A percentile compares a stretch with the other conserved stretches of the same genome.
Evolutionary conservation across 257 asterid genomes (phyloP).

Genomic region (Solanum tarapatanum): DNA sequence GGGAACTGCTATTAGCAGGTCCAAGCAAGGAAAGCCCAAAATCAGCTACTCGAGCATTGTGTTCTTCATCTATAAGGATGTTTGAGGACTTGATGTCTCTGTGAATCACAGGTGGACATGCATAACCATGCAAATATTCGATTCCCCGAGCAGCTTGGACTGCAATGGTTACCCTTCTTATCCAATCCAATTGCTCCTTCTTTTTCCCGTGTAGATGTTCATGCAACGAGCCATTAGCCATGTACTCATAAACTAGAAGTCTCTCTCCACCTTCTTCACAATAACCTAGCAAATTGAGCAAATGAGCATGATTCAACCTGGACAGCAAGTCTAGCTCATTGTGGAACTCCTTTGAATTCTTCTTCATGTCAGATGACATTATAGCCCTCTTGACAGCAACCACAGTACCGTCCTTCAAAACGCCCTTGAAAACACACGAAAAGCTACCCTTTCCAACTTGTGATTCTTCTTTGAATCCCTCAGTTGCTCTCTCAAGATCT

Average conservation of each 20-base stretch:
- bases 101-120: conserved; percentile 94
- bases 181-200: conserved; percentile 69
- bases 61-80: conserved; percentile 87
- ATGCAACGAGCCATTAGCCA: conserved; percentile 88
- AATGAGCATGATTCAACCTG: conserved; percentile 74
- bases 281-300: conserved; percentile 73
- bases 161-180: conserved; percentile 69
- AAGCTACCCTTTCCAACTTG: conserved; percentile 85
- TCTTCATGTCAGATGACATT: conserved; percentile 60
- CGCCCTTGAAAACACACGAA: conserved; percentile 79
- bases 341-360: conserved; percentile 71
- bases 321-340: conserved; percentile 84
- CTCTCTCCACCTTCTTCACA: conserved; percentile 86
- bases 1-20: conserved; percentile 80
- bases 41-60: conserved; percentile 88
- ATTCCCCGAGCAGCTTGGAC: conserved; percentile 95
- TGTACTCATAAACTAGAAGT: conserved; percentile 80
- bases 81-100: conserved; percentile 86
- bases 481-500: conserved; percentile 66
- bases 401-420: conserved; percentile 58
- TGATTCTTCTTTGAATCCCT: conserved; percentile 64
- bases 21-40: conserved; percentile 82
- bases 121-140: conserved; percentile 82
- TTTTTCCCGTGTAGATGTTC: conserved; percentile 64
- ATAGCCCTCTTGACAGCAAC: conserved; percentile 84